Evolutionary conservation across 192 early-diverging fungal genomes (phyloP), one percentile per base, ranked within the genome.

Genomic region (Mortierella alpina): DNA sequence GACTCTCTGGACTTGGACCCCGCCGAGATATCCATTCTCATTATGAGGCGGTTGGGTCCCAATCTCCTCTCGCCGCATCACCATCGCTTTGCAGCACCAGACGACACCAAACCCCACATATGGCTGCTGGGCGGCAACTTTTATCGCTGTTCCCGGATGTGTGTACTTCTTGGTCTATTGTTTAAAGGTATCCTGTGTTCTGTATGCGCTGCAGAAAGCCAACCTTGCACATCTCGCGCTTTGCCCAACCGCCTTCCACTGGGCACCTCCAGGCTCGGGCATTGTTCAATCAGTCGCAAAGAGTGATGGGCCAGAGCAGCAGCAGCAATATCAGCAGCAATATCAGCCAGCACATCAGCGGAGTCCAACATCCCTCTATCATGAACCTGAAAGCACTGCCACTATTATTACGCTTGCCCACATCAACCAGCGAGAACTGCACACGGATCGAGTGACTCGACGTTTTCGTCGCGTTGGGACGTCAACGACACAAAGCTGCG

Each of bases 161-260:
- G 11, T 72, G 56, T 20, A 63, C 4, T 80, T 80, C 44, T 53
- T 80, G 55, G 66, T 80, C 9, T 80, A 72, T 59, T 80, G 69
- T 46, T 55, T 80, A 0, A 80, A 80, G 56, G 70, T 65, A 13
- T 64, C 77, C 0, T 65, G 59, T 40, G 68, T 80, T 5, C 49
- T 80, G 51, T 70, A 80, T 47, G 70, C 64, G 1, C 46, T 80
- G 6, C 70, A 80, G 55, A 46, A 50, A 52, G 57, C 77, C 42
- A 80, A 68, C 59, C 15, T 80, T 46, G 77, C 77, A 3, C 77
- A 80, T 47, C 60, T 80, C 1, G 70, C 69, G 4, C 39, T 80
- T 8, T 80, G 70, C 18, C 77, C 77, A 41, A 80, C 77, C 1
- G 70, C 77, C 7, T 44, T 80, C 15, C 77, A 80, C n/a, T 80